Conservation (phyloP, 768 basidiomycete genomes). For the Mycena albidolilacea region DNA sequence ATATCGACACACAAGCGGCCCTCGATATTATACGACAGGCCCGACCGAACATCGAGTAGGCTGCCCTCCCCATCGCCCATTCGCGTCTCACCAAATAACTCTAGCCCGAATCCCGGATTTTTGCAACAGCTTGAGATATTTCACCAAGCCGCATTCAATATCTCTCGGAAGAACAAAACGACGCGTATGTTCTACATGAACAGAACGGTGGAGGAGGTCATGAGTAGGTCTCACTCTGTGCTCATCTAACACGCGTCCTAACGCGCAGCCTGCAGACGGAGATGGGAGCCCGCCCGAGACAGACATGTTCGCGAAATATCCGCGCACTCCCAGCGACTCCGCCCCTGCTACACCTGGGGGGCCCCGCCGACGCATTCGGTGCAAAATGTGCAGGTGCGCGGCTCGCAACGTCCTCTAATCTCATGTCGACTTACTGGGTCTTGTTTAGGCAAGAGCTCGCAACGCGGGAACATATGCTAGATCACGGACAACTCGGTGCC, state of each 20-base stretch:
- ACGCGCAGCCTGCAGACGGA: conserved; percentile 66
- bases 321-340: conserved; percentile 75
- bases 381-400: conserved; percentile 89
- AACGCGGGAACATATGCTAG: conserved; percentile 93
- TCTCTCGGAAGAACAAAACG: conserved; percentile 75
- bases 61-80: conserved; percentile 25
- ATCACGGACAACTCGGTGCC: conserved; percentile 86
- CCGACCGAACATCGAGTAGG: conserved; percentile 82
- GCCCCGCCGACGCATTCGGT: conserved; percentile 78
- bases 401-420: neutral
- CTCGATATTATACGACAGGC: conserved; percentile 76
- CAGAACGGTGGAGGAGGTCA: conserved; percentile 77
- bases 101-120: conserved; percentile 91
- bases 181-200: conserved; percentile 90
- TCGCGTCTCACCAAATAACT: conserved; percentile 2
- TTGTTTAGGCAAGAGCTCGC: conserved; percentile 82
- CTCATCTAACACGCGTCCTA: conserved; percentile 8
- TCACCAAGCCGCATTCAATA: conserved; percentile 77
- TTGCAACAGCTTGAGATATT: conserved; percentile 86
- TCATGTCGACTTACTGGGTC: neutral
- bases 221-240: conserved; percentile 69
- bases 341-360: conserved; percentile 69
- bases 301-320: conserved; percentile 85
- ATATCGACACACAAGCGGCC: conserved; percentile 71
- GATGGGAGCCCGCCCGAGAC: conserved; percentile 76